phyloP scores from a whole-genome alignment of 2,329 filamentous ascomycete species.

The Zasmidium cellare region DNA sequence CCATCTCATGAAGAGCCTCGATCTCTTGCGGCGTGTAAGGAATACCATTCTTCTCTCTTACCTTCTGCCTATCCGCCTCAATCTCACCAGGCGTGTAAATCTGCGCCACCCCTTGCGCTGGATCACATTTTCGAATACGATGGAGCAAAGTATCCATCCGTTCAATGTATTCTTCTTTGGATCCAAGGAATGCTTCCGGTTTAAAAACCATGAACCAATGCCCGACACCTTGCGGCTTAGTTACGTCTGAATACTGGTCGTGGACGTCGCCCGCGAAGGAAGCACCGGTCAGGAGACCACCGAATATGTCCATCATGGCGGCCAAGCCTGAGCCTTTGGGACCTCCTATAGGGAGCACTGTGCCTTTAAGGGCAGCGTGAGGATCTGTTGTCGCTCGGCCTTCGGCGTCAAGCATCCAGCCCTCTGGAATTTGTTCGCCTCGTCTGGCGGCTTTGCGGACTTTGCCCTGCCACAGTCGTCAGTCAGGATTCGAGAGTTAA shows the following conservation, averaged over 20 bases:
- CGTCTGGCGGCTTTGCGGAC: constrained; percentile 66
- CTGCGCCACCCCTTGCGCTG: background rate
- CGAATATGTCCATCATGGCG: constrained; percentile 85
- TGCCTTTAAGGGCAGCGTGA: constrained; percentile 64
- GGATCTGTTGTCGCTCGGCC: constrained; percentile 59
- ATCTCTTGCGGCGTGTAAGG: background rate
- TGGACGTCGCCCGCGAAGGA: constrained; percentile 74
- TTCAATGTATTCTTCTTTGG: background rate
- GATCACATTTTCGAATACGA: background rate
- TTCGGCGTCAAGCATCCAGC: constrained; percentile 73
- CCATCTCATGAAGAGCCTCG: background rate
- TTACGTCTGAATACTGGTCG: constrained; percentile 63
- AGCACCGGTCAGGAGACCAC: constrained; percentile 69
- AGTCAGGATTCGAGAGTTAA: background rate
- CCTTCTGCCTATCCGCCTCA: background rate
- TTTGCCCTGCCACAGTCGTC: constrained; percentile 53
- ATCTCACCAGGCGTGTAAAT: background rate
- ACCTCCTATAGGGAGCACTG: constrained; percentile 79
- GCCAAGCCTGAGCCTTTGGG: constrained; percentile 73
- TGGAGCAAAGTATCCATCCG: background rate
- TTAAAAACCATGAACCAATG: constrained; percentile 16
- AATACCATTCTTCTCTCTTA: background rate
- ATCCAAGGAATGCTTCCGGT: constrained; percentile 10
- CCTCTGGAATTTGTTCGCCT: constrained; percentile 64
- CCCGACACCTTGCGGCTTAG: constrained; percentile 35